Evolutionary conservation across 768 basidiomycete species (phyloP).

Genomic region (Clitopilus hobsonii): DNA sequence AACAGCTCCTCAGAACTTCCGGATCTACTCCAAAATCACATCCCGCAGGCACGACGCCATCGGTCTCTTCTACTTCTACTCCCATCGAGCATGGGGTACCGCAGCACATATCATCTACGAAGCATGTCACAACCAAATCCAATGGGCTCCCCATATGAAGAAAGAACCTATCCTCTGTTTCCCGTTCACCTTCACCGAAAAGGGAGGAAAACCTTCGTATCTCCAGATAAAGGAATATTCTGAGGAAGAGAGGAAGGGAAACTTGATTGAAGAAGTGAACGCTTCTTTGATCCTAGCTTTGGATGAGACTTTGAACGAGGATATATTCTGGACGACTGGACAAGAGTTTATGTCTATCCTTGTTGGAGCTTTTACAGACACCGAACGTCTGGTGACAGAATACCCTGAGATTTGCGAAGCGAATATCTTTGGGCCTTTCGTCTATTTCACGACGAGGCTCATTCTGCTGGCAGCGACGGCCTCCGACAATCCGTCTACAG

Average conservation of each 20-base stretch:
- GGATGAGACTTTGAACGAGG: background rate
- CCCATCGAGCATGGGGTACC: background rate
- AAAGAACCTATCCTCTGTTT: background rate
- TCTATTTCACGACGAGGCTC: background rate
- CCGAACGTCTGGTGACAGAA: background rate
- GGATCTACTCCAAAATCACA: background rate
- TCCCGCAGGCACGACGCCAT: background rate
- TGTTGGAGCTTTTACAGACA: background rate
- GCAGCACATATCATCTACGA: background rate
- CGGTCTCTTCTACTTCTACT: background rate
- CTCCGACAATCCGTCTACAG: background rate
- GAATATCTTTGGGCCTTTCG: background rate
- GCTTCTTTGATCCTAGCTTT: background rate
- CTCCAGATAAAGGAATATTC: background rate
- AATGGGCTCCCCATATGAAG: background rate
- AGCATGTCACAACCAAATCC: background rate
- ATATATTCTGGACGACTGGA: background rate
- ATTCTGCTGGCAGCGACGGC: background rate
- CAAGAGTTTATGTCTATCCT: background rate
- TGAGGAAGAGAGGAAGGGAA: background rate
- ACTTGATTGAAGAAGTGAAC: background rate
- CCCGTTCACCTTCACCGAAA: background rate
- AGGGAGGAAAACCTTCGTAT: background rate
- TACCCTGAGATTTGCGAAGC: background rate
- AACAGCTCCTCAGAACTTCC: no score